A percentile compares a stretch with the other conserved stretches of the same genome.
phyloP scores from a whole-genome alignment of 202 grass and related monocot species.

The Eragrostis tef region DNA sequence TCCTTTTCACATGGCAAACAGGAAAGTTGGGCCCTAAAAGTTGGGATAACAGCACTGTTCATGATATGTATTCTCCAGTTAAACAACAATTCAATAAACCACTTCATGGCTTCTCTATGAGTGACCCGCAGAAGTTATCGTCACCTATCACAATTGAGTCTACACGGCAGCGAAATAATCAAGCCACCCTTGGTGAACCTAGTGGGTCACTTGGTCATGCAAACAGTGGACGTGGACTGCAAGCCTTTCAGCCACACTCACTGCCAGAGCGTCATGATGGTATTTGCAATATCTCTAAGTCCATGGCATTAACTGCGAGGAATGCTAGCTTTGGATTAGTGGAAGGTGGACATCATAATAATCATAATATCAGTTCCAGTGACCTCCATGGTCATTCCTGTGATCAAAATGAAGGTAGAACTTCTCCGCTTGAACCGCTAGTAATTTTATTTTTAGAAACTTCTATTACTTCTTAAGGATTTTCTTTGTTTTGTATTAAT shows the following conservation, averaged over 20 bases:
- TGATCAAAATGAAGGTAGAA: constrained; percentile 56
- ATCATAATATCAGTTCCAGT: constrained; percentile 47
- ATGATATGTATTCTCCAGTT: constrained; percentile 55
- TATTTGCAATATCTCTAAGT: constrained; percentile 57
- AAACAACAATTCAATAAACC: constrained; percentile 44
- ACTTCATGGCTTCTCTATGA: constrained; percentile 37
- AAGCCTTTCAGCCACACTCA: constrained; percentile 55
- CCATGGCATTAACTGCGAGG: constrained; percentile 43
- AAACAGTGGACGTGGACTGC: constrained; percentile 54
- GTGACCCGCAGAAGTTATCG: constrained; percentile 54
- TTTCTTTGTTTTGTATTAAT: constrained; percentile 32
- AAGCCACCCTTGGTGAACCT: constrained; percentile 42
- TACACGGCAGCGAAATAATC: constrained; percentile 44
- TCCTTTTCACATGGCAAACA: constrained; percentile 45
- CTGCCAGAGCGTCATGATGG: constrained; percentile 50
- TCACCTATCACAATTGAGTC: constrained; percentile 62
- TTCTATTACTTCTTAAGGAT: neutral
- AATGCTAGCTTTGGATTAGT: constrained; percentile 46
- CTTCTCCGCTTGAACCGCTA: neutral
- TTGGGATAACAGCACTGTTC: constrained; percentile 35
- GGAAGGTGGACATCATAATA: constrained; percentile 51
- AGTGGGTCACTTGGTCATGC: constrained; percentile 54
- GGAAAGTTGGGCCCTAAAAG: constrained; percentile 43
- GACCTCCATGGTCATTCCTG: constrained; percentile 53
- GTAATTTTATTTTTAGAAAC: neutral